Evolutionary conservation across 805 yeast species (phyloP), one percentile per base, ranked within the genome.

Genomic region (Cyberlindnera mrakii): DNA sequence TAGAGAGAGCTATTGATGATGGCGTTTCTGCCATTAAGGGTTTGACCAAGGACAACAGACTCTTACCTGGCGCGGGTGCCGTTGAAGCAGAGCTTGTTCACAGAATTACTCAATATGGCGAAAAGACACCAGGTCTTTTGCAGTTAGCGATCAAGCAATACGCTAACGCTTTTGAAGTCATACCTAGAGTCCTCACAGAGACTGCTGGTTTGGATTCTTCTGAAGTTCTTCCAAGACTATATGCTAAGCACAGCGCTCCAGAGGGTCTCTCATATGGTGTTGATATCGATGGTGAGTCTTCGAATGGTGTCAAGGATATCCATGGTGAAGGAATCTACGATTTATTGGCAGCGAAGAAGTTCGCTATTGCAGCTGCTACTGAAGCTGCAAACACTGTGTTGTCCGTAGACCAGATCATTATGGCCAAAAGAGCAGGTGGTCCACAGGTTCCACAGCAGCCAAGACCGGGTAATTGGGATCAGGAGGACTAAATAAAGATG

Each of bases 361-460:
- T 87, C 49, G 99, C 97, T 37, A 83, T 93, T 52, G 78, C 82
- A 55, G 82, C 93, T 50, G 98, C 99, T 15, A 89, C 96, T 4
- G 98, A 93, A 53, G 96, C 97, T 39, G 95, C 96, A 13, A 78
- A 75, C 49, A 93, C 98, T 5, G 83, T 90, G 41, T 73, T 90
- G 50, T 81, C 95, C 20, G 93, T 93, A 40, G 98, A 93, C 64
- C 98, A 91, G 74, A 91, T 91, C 58, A 93, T 91, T 62, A 93
- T 91, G 93, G 98, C 99, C 36, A 91, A 91, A 77, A 80, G 96
- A 63, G 97, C 98, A 2, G 99, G 99, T 52, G 99, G 99, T 18
- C 99, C 99, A 39, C 82, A 89, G 76, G 96, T 96, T 30, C 72
- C 76, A 51, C 69, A 74, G 55, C 95, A 85, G 60, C 83, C 82